These are phyloP conservation scores for Metschnikowia arizonensis DNA, from an alignment of 805 yeast genomes.

Conservation along the genomic window DNA sequence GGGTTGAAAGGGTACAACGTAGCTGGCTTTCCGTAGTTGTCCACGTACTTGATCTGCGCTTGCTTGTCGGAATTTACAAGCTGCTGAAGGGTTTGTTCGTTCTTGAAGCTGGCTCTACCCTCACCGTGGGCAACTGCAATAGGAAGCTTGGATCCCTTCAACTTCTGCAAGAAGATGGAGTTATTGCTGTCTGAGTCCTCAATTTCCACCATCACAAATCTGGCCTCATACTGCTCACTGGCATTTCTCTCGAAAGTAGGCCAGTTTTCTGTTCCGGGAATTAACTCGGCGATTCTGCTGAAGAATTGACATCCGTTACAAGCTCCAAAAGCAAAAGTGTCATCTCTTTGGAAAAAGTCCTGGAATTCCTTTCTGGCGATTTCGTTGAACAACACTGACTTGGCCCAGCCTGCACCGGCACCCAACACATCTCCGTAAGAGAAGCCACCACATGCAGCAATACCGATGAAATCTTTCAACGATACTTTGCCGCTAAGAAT, in stretches of 20 bases:
- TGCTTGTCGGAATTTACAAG: constrained; percentile 50
- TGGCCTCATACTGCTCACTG: constrained; percentile 95
- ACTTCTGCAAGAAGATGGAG: constrained; percentile 73
- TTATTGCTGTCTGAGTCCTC: constrained; percentile 46
- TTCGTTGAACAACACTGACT: constrained; percentile 83
- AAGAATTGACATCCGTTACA: constrained; percentile 98
- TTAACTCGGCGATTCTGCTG: constrained; percentile 75
- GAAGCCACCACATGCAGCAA: constrained; percentile 99
- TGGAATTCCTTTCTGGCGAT: constrained; percentile 70
- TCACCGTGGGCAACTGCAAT: constrained; percentile 99
- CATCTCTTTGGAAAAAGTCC: constrained; percentile 78
- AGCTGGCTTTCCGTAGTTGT: constrained; percentile 83
- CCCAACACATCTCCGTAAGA: constrained; percentile 98
- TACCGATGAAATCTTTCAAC: constrained; percentile 78
- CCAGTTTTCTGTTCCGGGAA: constrained; percentile 95
- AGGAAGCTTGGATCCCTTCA: constrained; percentile 92
- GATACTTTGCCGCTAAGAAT: constrained; percentile 67
- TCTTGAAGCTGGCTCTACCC: constrained; percentile 77
- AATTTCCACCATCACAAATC: constrained; percentile 85
- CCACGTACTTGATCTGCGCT: constrained; percentile 75
- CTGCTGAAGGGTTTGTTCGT: constrained; percentile 36
- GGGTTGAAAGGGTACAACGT: constrained; percentile 91
- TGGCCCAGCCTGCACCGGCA: constrained; percentile 99
- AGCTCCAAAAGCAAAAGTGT: constrained; percentile 96
- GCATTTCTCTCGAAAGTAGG: constrained; percentile 88